Percentiles rank a stretch among this genome's conserved stretches.
phyloP scores from a whole-genome alignment of 2,329 filamentous ascomycete genomes.

The Botryosphaeria agaves region DNA sequence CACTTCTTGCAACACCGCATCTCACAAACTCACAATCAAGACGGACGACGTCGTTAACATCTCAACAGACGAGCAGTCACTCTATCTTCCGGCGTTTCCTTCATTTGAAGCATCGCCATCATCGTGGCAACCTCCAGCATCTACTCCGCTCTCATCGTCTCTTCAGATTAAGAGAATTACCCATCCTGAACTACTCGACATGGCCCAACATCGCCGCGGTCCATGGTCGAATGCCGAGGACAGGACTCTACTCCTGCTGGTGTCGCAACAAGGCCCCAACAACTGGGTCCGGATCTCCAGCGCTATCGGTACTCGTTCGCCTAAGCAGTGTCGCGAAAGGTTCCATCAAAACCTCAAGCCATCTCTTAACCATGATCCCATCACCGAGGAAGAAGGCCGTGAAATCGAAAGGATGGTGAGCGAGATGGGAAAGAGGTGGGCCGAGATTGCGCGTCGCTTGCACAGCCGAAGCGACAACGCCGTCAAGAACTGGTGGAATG shows the following conservation, averaged over 20 bases:
- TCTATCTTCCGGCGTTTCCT: too few species aligned
- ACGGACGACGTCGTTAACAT: too few species aligned
- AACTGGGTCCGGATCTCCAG: slow-evolving; percentile 85
- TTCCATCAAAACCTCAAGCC: slow-evolving; percentile 89
- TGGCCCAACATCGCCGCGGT: slow-evolving; percentile 48
- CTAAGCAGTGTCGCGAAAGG: slow-evolving; percentile 89
- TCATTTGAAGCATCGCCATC: too few species aligned
- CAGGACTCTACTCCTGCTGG: slow-evolving; percentile 48
- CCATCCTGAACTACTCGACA: slow-evolving; percentile 13
- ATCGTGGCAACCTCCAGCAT: too few species aligned
- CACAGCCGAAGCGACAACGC: slow-evolving; percentile 83
- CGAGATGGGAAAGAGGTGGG: slow-evolving; percentile 76
- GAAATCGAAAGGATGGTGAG: slow-evolving; percentile 62
- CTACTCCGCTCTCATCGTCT: too few species aligned
- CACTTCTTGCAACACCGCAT: too few species aligned
- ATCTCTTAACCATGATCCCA: slow-evolving; percentile 59
- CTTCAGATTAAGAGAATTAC: too few species aligned
- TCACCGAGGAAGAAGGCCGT: slow-evolving; percentile 58
- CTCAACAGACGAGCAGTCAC: too few species aligned
- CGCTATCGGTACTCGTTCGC: slow-evolving; percentile 57
- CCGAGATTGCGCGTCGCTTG: slow-evolving; percentile 71
- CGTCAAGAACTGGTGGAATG: slow-evolving; percentile 98
- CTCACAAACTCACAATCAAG: too few species aligned
- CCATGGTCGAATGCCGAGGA: slow-evolving; percentile 76
- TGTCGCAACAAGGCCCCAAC: slow-evolving; percentile 52